Evolutionary conservation across 2,329 filamentous ascomycete species (phyloP), one percentile per base, ranked within the genome.

Genomic region (Neonectria faginata): DNA sequence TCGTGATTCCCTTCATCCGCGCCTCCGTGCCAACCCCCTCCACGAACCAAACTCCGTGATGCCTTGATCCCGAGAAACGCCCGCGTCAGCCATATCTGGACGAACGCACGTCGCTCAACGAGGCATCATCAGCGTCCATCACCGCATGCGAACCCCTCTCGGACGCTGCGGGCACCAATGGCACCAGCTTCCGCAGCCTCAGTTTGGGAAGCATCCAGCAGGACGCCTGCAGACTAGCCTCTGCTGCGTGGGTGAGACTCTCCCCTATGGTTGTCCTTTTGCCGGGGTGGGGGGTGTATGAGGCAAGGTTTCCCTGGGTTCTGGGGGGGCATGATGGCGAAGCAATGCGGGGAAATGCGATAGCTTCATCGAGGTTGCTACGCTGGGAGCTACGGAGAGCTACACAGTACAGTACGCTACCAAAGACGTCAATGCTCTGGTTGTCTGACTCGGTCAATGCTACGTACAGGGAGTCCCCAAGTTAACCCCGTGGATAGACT

Each of bases 131-230:
- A 64, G 53, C 50, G 56, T 60, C 57, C 53, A 52, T 59, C 56
- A 27, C 39, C 59, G 58, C 57, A 66, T 66, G 54, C 56, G 52
- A 70, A 54, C 67, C 70, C 67, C 70, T 67, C 67, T 60, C 54
- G 22, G 27, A 63, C 53, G 64, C 62, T 73, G 70, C 70, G 70
- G 70, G 70, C 70, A 73, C 70, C 70, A 73, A 73, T 73, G 52
- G 55, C 52, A 54, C 20, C 64, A 50, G 31, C 61, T 57, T 63
- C 48, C 9, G 20, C 39, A 48, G 45, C 62, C 57, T 70, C 70
- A 69, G 68, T 60, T 29, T 42, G 39, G 33, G 55, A 54, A 45
- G 66, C 52, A 42, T 20, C 39, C 36, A 39, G 63, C 60, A 60
- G 62, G 51, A 61, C 47, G 63, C 67, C 69, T 71, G 59, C 68